phyloP scores from a whole-genome alignment of 331 rosid species.

The Rosa hybrid region DNA sequence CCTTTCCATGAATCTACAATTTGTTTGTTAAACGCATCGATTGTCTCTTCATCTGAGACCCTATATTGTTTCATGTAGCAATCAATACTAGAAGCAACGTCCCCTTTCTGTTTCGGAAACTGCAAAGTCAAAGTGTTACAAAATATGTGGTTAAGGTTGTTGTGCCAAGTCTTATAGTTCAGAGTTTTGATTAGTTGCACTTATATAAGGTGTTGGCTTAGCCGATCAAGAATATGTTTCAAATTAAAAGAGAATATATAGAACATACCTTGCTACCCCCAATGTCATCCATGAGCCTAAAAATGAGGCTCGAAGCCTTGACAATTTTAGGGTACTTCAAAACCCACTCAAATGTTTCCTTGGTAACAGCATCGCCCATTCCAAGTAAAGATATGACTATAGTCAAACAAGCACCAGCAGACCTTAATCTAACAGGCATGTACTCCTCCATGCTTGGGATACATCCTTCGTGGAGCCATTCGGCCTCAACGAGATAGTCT shows the following conservation, averaged over 20 bases:
- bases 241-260: neutral
- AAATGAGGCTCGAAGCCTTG: slow-evolving; percentile 16
- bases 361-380: slow-evolving; percentile 23
- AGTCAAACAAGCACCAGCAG: neutral
- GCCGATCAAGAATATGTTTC: neutral
- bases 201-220: neutral
- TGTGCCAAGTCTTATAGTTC: neutral
- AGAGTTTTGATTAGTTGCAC: neutral
- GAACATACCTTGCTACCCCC: slow-evolving; percentile 1
- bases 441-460: slow-evolving; percentile 37
- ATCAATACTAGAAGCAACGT: slow-evolving; percentile 25
- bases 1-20: slow-evolving; percentile 31
- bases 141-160: neutral
- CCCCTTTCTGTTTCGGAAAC: slow-evolving; percentile 35
- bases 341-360: slow-evolving; percentile 27
- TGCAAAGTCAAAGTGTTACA: neutral
- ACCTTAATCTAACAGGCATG: slow-evolving; percentile 1
- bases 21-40: neutral
- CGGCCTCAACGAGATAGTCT: slow-evolving; percentile 28
- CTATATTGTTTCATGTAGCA: slow-evolving; percentile 35
- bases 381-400: slow-evolving; percentile 26
- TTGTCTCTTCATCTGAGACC: slow-evolving; percentile 19
- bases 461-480: slow-evolving; percentile 22
- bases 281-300: slow-evolving; percentile 25
- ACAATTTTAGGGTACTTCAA: slow-evolving; percentile 28